These are phyloP conservation scores for Atkinsonella texensis DNA, from an alignment of 2,329 filamentous ascomycete species.

Conservation along the genomic window DNA sequence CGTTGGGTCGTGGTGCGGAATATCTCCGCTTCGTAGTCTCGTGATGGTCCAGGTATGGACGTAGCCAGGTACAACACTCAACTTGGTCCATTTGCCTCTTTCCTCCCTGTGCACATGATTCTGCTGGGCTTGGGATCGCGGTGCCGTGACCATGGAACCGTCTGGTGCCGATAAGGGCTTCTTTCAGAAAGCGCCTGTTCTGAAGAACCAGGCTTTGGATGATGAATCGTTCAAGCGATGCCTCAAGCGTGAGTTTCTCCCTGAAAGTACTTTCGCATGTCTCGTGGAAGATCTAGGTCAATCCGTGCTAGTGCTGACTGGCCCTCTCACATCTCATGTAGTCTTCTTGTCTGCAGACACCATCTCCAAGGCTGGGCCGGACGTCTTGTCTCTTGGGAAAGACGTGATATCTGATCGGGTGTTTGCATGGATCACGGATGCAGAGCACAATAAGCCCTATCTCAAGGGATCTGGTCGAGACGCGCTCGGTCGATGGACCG, in stretches of 20 bases:
- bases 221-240: slow-evolving; percentile 40
- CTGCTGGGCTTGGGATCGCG: background rate
- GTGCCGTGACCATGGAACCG: slow-evolving; percentile 24
- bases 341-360: slow-evolving; percentile 36
- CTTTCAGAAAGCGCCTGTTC: slow-evolving; percentile 39
- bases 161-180: slow-evolving; percentile 38
- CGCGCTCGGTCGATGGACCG: slow-evolving; percentile 47
- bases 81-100: background rate
- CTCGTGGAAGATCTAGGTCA: no score
- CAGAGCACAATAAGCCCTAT: slow-evolving; percentile 52
- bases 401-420: slow-evolving; percentile 41
- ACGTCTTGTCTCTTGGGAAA: slow-evolving; percentile 35
- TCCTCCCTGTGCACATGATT: background rate
- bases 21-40: background rate
- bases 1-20: background rate
- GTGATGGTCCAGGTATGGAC: background rate
- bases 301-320: no score
- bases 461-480: slow-evolving; percentile 44
- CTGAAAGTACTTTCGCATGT: no score
- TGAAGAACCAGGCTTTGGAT: slow-evolving; percentile 45
- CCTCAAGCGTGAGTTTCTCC: slow-evolving; percentile 32
- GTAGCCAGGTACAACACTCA: background rate
- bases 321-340: slow-evolving; percentile 12
- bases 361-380: slow-evolving; percentile 25
- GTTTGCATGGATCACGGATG: slow-evolving; percentile 48